Evolutionary conservation across 2,329 filamentous ascomycete species (phyloP).

Genomic region (Hypomyces perniciosus): DNA sequence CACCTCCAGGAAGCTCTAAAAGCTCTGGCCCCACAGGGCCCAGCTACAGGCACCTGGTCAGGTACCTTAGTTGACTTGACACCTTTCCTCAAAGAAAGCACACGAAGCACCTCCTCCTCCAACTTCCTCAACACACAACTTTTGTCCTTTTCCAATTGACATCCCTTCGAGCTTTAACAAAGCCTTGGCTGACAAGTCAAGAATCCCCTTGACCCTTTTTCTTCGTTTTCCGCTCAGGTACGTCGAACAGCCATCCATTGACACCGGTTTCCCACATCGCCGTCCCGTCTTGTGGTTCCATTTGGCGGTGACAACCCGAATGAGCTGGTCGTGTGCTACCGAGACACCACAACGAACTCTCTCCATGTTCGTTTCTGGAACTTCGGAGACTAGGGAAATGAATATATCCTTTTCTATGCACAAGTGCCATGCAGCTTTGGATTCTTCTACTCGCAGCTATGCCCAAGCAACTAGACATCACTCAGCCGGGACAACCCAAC

Average conservation of each 20-base stretch:
- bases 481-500: neutral
- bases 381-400: neutral
- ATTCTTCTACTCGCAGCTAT: neutral
- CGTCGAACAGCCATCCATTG: constrained; percentile 10
- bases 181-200: constrained; percentile 4
- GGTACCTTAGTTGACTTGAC: constrained; percentile 16
- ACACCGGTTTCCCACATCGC: neutral
- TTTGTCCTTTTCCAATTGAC: constrained; percentile 1
- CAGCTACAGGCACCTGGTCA: neutral
- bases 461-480: neutral
- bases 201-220: neutral
- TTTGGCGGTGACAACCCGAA: constrained; percentile 17
- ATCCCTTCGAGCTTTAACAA: constrained; percentile 1
- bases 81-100: constrained; percentile 29
- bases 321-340: neutral
- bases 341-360: neutral
- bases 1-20: constrained; percentile 12
- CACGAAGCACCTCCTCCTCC: constrained; percentile 17
- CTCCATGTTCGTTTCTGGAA: neutral
- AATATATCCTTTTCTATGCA: neutral
- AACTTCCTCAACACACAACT: constrained; percentile 4
- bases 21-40: constrained; percentile 22
- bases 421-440: neutral
- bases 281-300: neutral
- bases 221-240: constrained; percentile 17